Percentiles rank a stretch among this genome's conserved stretches.
Evolutionary conservation across 192 early-diverging fungal genomes (phyloP).

Genomic region (Polychytrium aggregatum): DNA sequence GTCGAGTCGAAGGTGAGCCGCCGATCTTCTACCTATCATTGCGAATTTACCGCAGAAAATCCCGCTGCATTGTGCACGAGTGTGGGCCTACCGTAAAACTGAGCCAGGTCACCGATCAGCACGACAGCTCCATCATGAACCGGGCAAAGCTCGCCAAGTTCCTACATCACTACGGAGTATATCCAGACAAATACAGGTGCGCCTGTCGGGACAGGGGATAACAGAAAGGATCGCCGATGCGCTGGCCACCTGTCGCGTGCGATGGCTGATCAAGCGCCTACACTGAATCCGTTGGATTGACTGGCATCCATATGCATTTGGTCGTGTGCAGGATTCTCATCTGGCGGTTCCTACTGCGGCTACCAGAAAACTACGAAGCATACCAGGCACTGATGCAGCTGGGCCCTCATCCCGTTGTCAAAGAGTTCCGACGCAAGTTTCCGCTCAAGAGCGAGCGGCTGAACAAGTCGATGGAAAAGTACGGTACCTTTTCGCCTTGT

Average conservation of each 20-base stretch:
- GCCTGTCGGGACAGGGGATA: no score
- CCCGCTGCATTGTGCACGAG: no score
- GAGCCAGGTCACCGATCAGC: no score
- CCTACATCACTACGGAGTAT: constrained; percentile 30
- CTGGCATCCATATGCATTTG: no score
- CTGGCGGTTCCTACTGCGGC: constrained; percentile 35
- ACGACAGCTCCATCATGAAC: constrained; percentile 16
- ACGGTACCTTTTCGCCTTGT: no score
- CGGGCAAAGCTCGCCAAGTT: constrained; percentile 21
- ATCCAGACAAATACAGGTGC: constrained; percentile 34
- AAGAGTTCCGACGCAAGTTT: constrained; percentile 29
- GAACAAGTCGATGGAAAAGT: constrained; percentile 35
- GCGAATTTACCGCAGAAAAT: no score
- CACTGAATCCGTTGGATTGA: background rate
- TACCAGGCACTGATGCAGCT: constrained; percentile 39
- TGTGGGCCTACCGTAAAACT: no score
- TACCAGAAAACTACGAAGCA: constrained; percentile 40
- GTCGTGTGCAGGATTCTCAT: constrained; percentile 33
- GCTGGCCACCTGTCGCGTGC: no score
- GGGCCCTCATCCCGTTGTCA: constrained; percentile 26
- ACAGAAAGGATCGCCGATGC: no score
- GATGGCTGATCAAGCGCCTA: no score
- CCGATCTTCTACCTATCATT: no score
- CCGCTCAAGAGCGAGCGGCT: constrained; percentile 37
- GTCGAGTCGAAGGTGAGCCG: constrained; percentile 20